Evolutionary conservation across 2,329 filamentous ascomycete genomes (phyloP).

Genomic region (Orbilia oligospora): DNA sequence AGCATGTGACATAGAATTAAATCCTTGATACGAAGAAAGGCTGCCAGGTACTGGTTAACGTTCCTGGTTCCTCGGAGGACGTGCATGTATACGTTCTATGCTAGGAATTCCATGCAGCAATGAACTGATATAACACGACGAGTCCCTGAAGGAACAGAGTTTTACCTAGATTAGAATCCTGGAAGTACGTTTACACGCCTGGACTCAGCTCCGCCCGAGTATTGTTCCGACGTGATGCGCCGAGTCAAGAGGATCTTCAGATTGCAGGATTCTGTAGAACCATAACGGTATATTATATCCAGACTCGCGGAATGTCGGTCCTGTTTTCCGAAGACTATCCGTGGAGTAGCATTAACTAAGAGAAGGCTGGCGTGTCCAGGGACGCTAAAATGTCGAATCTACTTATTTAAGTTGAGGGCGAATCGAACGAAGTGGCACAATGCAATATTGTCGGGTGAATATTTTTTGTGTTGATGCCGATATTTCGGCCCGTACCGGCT

Average conservation of each 20-base stretch:
- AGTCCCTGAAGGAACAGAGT: background rate
- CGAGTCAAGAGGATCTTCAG: slow-evolving; percentile 24
- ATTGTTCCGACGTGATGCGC: slow-evolving; percentile 36
- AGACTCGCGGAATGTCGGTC: slow-evolving; percentile 36
- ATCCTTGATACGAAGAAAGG: slow-evolving; percentile 13
- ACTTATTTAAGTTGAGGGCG: too few relatives aligned
- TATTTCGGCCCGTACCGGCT: slow-evolving; percentile 2
- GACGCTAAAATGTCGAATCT: background rate
- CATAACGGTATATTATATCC: background rate
- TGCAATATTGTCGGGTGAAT: too few relatives aligned
- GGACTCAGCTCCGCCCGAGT: slow-evolving; percentile 22
- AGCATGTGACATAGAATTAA: slow-evolving; percentile 13
- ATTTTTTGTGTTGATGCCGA: slow-evolving; percentile 7
- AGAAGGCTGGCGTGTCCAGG: background rate
- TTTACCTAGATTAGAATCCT: background rate
- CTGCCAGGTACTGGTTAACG: slow-evolving; percentile 2
- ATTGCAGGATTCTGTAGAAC: slow-evolving; percentile 9
- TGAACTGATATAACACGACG: slow-evolving; percentile 12
- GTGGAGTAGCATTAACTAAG: background rate
- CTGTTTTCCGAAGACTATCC: slow-evolving; percentile 9
- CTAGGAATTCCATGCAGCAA: background rate
- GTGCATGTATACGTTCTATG: background rate
- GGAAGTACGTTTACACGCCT: background rate
- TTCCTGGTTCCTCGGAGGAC: background rate
- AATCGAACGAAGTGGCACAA: too few relatives aligned